Evolutionary conservation across 768 basidiomycete genomes (phyloP).

Genomic region (Mycena epipterygia): DNA sequence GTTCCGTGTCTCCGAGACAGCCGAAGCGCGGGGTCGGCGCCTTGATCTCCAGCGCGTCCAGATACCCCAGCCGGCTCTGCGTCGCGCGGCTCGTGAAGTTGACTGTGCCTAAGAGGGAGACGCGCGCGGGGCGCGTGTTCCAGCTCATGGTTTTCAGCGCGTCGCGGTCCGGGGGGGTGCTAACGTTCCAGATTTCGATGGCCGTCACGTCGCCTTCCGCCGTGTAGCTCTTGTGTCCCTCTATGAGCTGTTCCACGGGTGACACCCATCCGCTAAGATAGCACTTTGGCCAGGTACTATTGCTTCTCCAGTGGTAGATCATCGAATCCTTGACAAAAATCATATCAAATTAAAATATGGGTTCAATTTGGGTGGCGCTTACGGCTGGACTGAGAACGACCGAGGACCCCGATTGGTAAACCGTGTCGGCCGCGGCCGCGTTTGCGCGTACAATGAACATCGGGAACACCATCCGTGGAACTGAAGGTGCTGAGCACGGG

Average conservation of each 20-base stretch:
- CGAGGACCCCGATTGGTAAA: slow-evolving; percentile 24
- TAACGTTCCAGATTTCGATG: slow-evolving; percentile 40
- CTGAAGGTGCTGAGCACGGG: neutral
- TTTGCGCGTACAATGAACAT: slow-evolving; percentile 24
- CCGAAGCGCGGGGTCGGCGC: slow-evolving; percentile 7
- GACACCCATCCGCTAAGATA: slow-evolving; percentile 38
- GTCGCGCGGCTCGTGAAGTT: neutral
- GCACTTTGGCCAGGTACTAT: slow-evolving; percentile 32
- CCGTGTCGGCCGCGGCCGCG: slow-evolving; percentile 20
- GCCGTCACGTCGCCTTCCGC: slow-evolving; percentile 30
- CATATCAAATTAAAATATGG: neutral
- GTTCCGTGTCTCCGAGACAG: slow-evolving; percentile 10
- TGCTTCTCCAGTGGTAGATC: slow-evolving; percentile 39
- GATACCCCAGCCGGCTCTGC: neutral
- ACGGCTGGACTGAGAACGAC: slow-evolving; percentile 32
- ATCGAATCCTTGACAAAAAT: slow-evolving; percentile 35
- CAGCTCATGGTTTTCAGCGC: slow-evolving; percentile 19
- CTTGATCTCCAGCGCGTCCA: slow-evolving; percentile 3
- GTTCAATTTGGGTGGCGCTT: neutral
- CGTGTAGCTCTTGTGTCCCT: slow-evolving; percentile 32
- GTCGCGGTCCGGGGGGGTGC: slow-evolving; percentile 8
- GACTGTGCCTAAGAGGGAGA: slow-evolving; percentile 7
- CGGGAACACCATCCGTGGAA: slow-evolving; percentile 32
- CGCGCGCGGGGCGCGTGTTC: slow-evolving; percentile 1
- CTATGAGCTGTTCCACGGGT: slow-evolving; percentile 15